Conservation (phyloP, 1,139 yeast genomes). For the Nakaseomyces sp. region DNA sequence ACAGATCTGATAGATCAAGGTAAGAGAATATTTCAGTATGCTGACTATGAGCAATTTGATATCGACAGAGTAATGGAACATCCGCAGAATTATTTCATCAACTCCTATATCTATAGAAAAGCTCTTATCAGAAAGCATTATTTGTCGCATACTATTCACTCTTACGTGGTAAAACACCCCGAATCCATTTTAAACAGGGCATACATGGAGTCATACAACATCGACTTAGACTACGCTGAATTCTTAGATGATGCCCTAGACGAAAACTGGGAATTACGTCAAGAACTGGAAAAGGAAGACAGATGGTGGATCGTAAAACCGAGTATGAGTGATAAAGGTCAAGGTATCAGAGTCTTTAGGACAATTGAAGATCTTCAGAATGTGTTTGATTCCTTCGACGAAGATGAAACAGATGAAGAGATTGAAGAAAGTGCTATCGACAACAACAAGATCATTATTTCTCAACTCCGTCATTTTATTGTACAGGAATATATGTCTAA, state of each 20-base stretch:
- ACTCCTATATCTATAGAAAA: slow-evolving; percentile 79
- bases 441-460: slow-evolving; percentile 53
- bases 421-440: slow-evolving; percentile 36
- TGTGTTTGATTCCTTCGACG: slow-evolving; percentile 80
- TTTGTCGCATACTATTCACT: slow-evolving; percentile 68
- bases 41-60: slow-evolving; percentile 84
- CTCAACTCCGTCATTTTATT: slow-evolving; percentile 83
- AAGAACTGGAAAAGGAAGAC: slow-evolving; percentile 58
- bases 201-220: slow-evolving; percentile 65
- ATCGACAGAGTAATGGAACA: slow-evolving; percentile 43
- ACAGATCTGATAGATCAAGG: slow-evolving; percentile 8
- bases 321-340: slow-evolving; percentile 95
- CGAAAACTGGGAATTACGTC: slow-evolving; percentile 80
- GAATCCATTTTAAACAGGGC: slow-evolving; percentile 49
- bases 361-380: slow-evolving; percentile 72
- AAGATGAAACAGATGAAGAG: slow-evolving; percentile 48
- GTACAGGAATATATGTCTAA: slow-evolving; percentile 67
- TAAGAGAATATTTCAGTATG: slow-evolving; percentile 56
- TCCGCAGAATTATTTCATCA: slow-evolving; percentile 49
- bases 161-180: slow-evolving; percentile 68
- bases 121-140: slow-evolving; percentile 86
- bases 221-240: slow-evolving; percentile 95
- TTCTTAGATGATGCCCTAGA: slow-evolving; percentile 88
- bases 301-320: slow-evolving; percentile 87
- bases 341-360: slow-evolving; percentile 77